phyloP scores from a whole-genome alignment of 2,329 filamentous ascomycete species.

The Colletotrichum caudatum region DNA sequence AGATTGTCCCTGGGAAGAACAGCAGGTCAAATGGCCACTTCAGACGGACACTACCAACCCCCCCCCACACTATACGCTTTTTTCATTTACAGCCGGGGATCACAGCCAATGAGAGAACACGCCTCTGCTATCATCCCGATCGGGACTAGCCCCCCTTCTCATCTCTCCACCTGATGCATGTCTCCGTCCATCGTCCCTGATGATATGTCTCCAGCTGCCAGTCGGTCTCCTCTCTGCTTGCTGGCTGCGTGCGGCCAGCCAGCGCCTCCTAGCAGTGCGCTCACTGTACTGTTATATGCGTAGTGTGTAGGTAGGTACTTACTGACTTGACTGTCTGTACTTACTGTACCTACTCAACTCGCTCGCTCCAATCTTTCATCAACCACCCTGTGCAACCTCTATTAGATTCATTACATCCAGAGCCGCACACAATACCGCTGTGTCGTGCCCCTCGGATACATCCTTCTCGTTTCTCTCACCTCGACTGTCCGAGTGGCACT shows the following conservation, averaged over 20 bases:
- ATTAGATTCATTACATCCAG: not conserved
- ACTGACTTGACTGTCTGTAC: too few species aligned
- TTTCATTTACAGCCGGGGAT: conserved; percentile 13
- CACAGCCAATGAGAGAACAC: conserved; percentile 21
- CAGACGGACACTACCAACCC: conserved; percentile 5
- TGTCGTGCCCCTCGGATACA: not conserved
- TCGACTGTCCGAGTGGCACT: conserved; percentile 9
- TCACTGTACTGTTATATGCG: too few species aligned
- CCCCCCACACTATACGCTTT: conserved; percentile 25
- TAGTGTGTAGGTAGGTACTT: too few species aligned
- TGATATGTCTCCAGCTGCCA: conserved; percentile 37
- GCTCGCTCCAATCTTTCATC: too few species aligned
- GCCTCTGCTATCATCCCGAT: not conserved
- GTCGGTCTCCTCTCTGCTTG: not conserved
- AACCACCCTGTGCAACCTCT: not conserved
- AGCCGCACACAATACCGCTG: not conserved
- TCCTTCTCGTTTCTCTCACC: not conserved
- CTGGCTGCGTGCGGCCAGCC: conserved; percentile 2
- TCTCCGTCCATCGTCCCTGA: conserved; percentile 24
- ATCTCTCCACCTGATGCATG: conserved; percentile 24
- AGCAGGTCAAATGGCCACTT: conserved; percentile 9
- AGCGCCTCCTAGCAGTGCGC: not conserved
- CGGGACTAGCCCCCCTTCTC: conserved; percentile 2
- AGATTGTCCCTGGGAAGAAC: not conserved
- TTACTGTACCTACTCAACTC: too few species aligned